Conservation (phyloP, 306 rosid species). For the Gillenia trifoliata region DNA sequence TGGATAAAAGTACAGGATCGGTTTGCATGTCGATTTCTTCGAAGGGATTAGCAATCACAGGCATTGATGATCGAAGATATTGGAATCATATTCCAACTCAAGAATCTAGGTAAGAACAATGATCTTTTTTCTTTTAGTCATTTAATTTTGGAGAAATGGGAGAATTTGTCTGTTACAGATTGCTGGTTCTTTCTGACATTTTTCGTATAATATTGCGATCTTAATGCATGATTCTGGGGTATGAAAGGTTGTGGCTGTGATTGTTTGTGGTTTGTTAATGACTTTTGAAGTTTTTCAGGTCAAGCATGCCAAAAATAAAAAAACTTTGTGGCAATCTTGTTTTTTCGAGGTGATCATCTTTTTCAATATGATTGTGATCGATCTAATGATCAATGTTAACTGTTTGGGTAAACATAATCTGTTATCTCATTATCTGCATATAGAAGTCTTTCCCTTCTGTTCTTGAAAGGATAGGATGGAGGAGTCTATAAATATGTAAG, state of each 20-base stretch:
- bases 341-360: background rate
- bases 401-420: background rate
- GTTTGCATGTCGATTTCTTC: constrained; percentile 66
- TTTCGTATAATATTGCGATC: background rate
- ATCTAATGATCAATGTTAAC: background rate
- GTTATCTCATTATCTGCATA: background rate
- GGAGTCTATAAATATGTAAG: background rate
- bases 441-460: background rate
- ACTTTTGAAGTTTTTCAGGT: background rate
- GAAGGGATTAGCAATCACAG: constrained; percentile 76
- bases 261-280: background rate
- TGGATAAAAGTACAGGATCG: constrained; percentile 71
- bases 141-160: constrained; percentile 10
- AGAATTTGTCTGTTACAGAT: constrained; percentile 14
- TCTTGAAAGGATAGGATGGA: background rate
- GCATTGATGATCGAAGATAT: constrained; percentile 50
- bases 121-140: background rate
- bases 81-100: constrained; percentile 40
- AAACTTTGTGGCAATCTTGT: background rate
- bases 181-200: constrained; percentile 15
- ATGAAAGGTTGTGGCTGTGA: background rate
- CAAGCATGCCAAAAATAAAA: background rate
- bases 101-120: constrained; percentile 63
- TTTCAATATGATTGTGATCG: too few relatives aligned
- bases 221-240: background rate